A percentile compares a stretch with the other conserved stretches of the same genome.
Conservation (phyloP, 345 rosid genomes). For the Durio zibethinus region DNA sequence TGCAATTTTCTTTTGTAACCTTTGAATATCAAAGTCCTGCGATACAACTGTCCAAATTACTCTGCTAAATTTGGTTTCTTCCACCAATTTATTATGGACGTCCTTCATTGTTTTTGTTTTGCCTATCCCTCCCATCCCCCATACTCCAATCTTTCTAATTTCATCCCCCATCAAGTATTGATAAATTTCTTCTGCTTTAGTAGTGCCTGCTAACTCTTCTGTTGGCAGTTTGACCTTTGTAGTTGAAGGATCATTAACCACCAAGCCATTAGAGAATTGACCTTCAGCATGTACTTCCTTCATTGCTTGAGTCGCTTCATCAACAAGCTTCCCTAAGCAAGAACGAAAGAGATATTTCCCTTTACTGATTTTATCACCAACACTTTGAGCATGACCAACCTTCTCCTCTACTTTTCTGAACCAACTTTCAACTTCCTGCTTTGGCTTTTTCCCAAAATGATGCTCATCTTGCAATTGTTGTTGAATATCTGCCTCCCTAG, state of each 20-base stretch:
- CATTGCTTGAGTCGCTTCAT: background rate
- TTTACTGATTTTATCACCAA: background rate
- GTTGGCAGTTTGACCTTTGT: background rate
- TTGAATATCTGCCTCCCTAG: background rate
- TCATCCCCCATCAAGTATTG: conserved; percentile 4
- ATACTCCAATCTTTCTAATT: background rate
- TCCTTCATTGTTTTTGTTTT: background rate
- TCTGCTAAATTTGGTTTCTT: background rate
- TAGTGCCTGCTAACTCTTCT: background rate
- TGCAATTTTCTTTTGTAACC: too few relatives aligned
- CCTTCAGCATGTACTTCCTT: too few relatives aligned
- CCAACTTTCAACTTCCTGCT: conserved; percentile 1
- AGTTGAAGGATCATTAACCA: background rate
- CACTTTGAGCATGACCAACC: background rate
- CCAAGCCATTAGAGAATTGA: too few relatives aligned
- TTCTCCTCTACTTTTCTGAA: background rate
- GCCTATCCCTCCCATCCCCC: conserved; percentile 19
- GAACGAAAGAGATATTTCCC: background rate
- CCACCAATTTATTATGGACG: background rate
- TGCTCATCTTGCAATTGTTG: background rate
- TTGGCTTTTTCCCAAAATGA: background rate
- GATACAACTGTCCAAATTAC: conserved; percentile 24
- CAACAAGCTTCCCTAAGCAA: background rate
- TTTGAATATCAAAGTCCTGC: background rate
- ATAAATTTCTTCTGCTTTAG: background rate